These are phyloP conservation scores for Vigna nakashimae DNA, from an alignment of 306 rosid genomes.

Conservation along the genomic window DNA sequence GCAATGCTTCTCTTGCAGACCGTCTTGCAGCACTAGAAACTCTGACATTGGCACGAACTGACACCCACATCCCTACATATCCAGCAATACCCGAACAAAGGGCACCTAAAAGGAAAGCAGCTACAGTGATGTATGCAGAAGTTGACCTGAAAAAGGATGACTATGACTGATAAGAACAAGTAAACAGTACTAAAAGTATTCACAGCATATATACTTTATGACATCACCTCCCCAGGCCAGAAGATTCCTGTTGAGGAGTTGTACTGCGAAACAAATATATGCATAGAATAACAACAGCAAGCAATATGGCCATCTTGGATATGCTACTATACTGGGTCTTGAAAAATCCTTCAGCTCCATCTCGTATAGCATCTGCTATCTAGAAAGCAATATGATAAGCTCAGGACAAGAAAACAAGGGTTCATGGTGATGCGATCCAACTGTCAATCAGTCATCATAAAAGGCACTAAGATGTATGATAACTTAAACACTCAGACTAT, in stretches of 20 bases:
- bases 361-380: slow-evolving; percentile 99
- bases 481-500: slow-evolving; percentile 18
- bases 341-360: slow-evolving; percentile 99
- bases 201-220: slow-evolving; percentile 26
- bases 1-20: slow-evolving; percentile 98
- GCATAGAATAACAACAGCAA: slow-evolving; percentile 80
- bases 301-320: slow-evolving; percentile 96
- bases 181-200: slow-evolving; percentile 27
- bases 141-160: slow-evolving; percentile 74
- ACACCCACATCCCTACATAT: slow-evolving; percentile 99
- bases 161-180: slow-evolving; percentile 38
- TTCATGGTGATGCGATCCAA: slow-evolving; percentile 30
- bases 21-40: slow-evolving; percentile 99
- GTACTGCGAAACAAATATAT: slow-evolving; percentile 88
- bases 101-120: slow-evolving; percentile 95
- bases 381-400: slow-evolving; percentile 54
- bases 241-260: slow-evolving; percentile 91
- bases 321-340: slow-evolving; percentile 96
- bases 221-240: slow-evolving; percentile 91
- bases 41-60: slow-evolving; percentile 99
- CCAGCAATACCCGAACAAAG: slow-evolving; percentile 96
- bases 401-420: slow-evolving; percentile 49
- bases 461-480: slow-evolving; percentile 27
- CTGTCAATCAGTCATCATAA: slow-evolving; percentile 31
- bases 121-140: slow-evolving; percentile 92